A percentile compares a stretch with the other conserved stretches of the same genome.
Evolutionary conservation across 1,139 yeast genomes (phyloP).

Genomic region (Geotrichum cucujoidarum): DNA sequence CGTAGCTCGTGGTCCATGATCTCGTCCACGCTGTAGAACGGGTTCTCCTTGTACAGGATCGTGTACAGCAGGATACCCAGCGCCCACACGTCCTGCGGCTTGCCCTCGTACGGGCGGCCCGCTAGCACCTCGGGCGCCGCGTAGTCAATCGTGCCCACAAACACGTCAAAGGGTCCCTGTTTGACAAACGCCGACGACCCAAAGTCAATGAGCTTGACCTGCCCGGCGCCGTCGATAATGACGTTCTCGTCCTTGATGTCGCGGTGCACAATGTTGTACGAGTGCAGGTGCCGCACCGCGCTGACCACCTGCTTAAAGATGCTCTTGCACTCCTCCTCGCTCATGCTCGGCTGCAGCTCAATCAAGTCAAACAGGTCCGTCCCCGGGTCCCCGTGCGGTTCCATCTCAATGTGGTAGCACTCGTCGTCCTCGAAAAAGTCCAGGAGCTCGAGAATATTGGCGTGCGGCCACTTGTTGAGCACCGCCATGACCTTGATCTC

Average conservation of each 20-base stretch:
- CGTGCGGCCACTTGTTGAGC: conserved; percentile 65
- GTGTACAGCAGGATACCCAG: conserved; percentile 86
- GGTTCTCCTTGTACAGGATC: conserved; percentile 87
- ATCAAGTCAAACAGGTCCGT: conserved; percentile 88
- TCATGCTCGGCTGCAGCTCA: conserved; percentile 75
- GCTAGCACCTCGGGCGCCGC: conserved; percentile 94
- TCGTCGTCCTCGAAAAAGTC: conserved; percentile 91
- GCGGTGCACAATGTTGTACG: conserved; percentile 83
- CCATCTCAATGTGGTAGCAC: conserved; percentile 84
- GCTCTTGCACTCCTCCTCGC: conserved; percentile 66
- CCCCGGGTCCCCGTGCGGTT: conserved; percentile 84
- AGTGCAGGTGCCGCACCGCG: conserved; percentile 76
- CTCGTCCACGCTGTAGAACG: conserved; percentile 91
- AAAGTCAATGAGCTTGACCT: conserved; percentile 81
- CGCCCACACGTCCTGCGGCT: conserved; percentile 96
- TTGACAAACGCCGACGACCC: conserved; percentile 89
- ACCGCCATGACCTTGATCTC: conserved; percentile 91
- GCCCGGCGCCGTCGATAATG: conserved; percentile 55
- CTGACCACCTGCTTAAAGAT: conserved; percentile 76
- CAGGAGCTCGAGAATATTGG: conserved; percentile 73
- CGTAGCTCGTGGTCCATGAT: conserved; percentile 85
- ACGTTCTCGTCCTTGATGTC: conserved; percentile 95
- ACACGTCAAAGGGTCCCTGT: conserved; percentile 94
- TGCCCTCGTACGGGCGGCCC: conserved; percentile 86
- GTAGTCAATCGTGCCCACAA: conserved; percentile 94